phyloP scores from a whole-genome alignment of 2,329 filamentous ascomycete species.

The Gliomastix tumulicola region DNA sequence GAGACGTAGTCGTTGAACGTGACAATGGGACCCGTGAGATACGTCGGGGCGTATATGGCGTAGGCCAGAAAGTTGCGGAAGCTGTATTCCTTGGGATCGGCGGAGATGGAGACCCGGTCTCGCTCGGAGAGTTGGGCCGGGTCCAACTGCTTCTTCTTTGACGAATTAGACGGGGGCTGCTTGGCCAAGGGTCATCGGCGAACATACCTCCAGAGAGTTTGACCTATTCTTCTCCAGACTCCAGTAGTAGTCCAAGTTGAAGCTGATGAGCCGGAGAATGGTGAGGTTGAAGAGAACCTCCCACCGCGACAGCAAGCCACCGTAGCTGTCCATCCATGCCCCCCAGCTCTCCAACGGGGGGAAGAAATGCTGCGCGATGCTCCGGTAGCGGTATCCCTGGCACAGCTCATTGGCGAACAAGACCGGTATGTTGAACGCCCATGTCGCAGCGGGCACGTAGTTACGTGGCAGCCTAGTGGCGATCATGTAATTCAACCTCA shows the following conservation, averaged over 20 bases:
- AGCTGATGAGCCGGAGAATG: slow-evolving; percentile 85
- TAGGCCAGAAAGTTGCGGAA: slow-evolving; percentile 90
- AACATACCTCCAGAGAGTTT: slow-evolving; percentile 74
- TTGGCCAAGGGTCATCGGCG: background rate
- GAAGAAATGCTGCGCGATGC: slow-evolving; percentile 48
- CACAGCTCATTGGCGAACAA: slow-evolving; percentile 87
- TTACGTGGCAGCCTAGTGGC: slow-evolving; percentile 63
- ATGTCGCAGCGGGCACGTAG: slow-evolving; percentile 70
- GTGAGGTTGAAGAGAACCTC: slow-evolving; percentile 98
- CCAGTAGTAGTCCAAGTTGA: slow-evolving; percentile 97
- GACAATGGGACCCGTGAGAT: slow-evolving; percentile 85
- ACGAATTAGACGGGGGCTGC: slow-evolving; percentile 53
- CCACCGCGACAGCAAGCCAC: slow-evolving; percentile 85
- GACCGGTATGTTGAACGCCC: slow-evolving; percentile 80
- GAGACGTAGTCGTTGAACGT: slow-evolving; percentile 98
- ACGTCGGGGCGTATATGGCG: slow-evolving; percentile 84
- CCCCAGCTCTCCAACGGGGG: slow-evolving; percentile 52
- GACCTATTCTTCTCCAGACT: slow-evolving; percentile 58
- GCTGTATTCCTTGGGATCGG: slow-evolving; percentile 61
- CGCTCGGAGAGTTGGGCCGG: slow-evolving; percentile 78
- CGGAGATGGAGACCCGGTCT: slow-evolving; percentile 75
- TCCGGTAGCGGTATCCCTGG: slow-evolving; percentile 66
- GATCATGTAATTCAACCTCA: slow-evolving; percentile 76
- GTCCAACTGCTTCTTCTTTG: slow-evolving; percentile 97
- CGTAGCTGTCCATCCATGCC: slow-evolving; percentile 66